Evolutionary conservation across 106 monocot genomes (phyloP).

Genomic region (Apostasia ramifera): DNA sequence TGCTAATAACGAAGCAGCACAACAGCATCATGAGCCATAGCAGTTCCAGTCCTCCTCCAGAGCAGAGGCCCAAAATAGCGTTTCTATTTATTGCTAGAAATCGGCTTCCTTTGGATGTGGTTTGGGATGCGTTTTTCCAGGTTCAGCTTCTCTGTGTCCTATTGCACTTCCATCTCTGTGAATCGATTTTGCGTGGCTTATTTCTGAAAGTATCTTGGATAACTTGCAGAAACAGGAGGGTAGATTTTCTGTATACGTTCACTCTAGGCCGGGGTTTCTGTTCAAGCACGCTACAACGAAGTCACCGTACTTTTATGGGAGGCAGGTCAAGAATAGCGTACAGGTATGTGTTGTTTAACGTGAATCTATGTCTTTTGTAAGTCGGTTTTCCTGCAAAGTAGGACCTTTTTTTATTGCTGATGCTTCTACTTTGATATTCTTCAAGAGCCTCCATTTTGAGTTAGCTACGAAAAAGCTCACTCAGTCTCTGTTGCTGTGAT

Average conservation of each 20-base stretch:
- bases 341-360: constrained; percentile 37
- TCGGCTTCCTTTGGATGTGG: constrained; percentile 67
- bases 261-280: constrained; percentile 85
- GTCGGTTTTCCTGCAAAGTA: background rate
- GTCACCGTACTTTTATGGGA: constrained; percentile 64
- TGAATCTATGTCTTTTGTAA: background rate
- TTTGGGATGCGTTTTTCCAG: constrained; percentile 89
- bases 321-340: constrained; percentile 91
- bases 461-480: too few species aligned
- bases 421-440: too few species aligned
- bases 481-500: too few species aligned
- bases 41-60: background rate
- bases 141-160: constrained; percentile 10
- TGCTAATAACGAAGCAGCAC: constrained; percentile 27
- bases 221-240: constrained; percentile 51
- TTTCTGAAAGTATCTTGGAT: background rate
- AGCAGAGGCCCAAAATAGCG: constrained; percentile 55
- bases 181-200: background rate
- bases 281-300: constrained; percentile 59
- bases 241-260: constrained; percentile 75
- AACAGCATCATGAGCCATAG: constrained; percentile 7
- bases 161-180: background rate
- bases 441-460: too few species aligned
- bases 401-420: background rate
- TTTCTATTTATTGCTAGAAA: constrained; percentile 93